Evolutionary conservation across 306 rosid species (phyloP).

Genomic region (Myrica gale): DNA sequence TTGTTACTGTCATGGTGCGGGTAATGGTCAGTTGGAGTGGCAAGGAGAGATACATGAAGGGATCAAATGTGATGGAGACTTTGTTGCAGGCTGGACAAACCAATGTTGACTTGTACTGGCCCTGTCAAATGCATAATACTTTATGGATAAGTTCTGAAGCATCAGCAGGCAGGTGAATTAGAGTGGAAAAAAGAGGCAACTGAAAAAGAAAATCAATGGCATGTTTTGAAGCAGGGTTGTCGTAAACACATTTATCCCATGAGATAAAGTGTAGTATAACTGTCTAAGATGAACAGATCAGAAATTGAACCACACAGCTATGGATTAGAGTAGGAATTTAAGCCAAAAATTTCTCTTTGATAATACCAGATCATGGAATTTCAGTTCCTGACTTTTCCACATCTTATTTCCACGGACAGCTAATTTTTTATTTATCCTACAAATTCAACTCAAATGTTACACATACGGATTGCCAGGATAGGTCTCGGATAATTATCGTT

Average conservation of each 20-base stretch:
- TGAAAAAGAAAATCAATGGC: slow-evolving; percentile 12
- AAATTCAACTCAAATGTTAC: not conserved
- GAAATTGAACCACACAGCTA: not conserved
- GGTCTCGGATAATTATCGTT: not conserved
- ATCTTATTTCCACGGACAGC: too few species aligned
- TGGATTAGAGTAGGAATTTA: not conserved
- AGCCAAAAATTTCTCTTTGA: not conserved
- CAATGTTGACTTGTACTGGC: slow-evolving; percentile 97
- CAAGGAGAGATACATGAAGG: slow-evolving; percentile 96
- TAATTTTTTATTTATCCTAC: not conserved
- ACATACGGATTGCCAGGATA: not conserved
- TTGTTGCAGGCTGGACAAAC: slow-evolving; percentile 97
- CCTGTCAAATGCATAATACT: slow-evolving; percentile 50
- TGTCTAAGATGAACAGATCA: not conserved
- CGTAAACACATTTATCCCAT: not conserved
- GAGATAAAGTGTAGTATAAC: not conserved
- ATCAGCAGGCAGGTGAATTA: slow-evolving; percentile 31
- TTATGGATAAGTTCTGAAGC: slow-evolving; percentile 25
- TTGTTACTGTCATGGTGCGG: slow-evolving; percentile 74
- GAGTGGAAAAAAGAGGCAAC: slow-evolving; percentile 16
- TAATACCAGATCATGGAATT: not conserved
- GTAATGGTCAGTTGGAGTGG: slow-evolving; percentile 82
- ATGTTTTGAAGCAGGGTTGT: not conserved
- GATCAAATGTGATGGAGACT: slow-evolving; percentile 97
- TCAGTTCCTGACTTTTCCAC: not conserved